A percentile compares a stretch with the other conserved stretches of the same genome.
Evolutionary conservation across 2,329 filamentous ascomycete species (phyloP).

Genomic region (Didymella lethalis): DNA sequence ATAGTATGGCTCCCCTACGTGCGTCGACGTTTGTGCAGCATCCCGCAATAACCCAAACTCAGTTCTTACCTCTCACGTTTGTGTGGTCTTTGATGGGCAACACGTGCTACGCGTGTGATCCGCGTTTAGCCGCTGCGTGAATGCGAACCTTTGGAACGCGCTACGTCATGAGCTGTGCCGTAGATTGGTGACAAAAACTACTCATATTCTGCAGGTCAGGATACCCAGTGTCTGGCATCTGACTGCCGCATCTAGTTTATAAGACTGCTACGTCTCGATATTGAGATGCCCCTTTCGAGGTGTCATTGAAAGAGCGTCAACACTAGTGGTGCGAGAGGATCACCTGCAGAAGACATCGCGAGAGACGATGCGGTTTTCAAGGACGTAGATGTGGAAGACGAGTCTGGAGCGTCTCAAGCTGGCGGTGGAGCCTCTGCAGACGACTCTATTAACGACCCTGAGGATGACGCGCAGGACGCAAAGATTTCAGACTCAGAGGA

Average conservation of each 20-base stretch:
- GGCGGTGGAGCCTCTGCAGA: no score
- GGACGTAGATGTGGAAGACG: background rate
- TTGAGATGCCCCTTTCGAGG: background rate
- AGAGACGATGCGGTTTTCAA: background rate
- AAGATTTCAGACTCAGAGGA: background rate
- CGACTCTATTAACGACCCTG: background rate
- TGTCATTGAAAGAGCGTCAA: background rate
- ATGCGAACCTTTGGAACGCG: background rate
- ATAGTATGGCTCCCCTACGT: background rate
- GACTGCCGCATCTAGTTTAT: no score
- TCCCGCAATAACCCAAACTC: background rate
- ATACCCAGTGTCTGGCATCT: no score
- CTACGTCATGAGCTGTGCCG: conserved; percentile 1
- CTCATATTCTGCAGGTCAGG: no score
- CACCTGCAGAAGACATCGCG: background rate
- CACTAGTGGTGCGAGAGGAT: background rate
- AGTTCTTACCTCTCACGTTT: no score
- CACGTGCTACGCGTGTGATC: background rate
- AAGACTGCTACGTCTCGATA: background rate
- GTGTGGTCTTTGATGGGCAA: background rate
- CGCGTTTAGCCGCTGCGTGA: conserved; percentile 3
- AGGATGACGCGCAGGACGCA: no score
- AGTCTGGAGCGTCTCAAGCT: background rate
- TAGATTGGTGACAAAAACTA: no score
- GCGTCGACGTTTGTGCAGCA: background rate